Percentiles rank a stretch among this genome's conserved stretches.
phyloP scores from a whole-genome alignment of 2,329 filamentous ascomycete species.

The Myriosclerotinia duriaeana region DNA sequence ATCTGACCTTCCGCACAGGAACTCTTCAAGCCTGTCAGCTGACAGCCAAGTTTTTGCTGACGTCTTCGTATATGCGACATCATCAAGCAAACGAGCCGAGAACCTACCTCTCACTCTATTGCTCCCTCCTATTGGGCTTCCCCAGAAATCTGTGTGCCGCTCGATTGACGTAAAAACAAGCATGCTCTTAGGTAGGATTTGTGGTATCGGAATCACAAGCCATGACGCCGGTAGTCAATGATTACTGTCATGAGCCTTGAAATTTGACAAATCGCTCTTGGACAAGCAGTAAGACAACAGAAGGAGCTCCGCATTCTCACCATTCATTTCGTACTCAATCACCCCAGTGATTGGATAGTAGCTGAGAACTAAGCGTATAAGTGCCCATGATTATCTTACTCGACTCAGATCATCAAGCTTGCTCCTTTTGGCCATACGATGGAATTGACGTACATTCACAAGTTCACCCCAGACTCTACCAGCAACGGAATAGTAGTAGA shows the following conservation, averaged over 20 bases:
- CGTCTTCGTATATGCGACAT: background rate
- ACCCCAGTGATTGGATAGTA: background rate
- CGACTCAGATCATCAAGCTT: background rate
- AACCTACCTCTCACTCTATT: background rate
- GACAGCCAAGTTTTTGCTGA: conserved; percentile 4
- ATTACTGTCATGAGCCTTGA: background rate
- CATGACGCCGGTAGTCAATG: background rate
- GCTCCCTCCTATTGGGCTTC: background rate
- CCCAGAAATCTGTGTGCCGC: too few species aligned
- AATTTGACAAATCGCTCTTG: background rate
- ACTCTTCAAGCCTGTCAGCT: background rate
- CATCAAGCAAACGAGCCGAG: background rate
- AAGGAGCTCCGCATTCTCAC: background rate
- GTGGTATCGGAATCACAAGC: background rate
- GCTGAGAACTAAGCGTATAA: background rate
- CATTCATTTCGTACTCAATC: background rate
- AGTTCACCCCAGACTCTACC: background rate
- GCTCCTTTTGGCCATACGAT: conserved; percentile 7
- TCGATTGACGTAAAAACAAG: background rate
- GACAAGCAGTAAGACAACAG: background rate
- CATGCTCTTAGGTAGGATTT: background rate
- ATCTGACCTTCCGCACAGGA: background rate
- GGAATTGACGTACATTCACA: background rate
- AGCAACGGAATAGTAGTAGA: background rate
- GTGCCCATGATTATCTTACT: background rate